Base-by-base conservation (phyloP, 768 basidiomycete species). In the Pulveroboletus sp. region DNA sequence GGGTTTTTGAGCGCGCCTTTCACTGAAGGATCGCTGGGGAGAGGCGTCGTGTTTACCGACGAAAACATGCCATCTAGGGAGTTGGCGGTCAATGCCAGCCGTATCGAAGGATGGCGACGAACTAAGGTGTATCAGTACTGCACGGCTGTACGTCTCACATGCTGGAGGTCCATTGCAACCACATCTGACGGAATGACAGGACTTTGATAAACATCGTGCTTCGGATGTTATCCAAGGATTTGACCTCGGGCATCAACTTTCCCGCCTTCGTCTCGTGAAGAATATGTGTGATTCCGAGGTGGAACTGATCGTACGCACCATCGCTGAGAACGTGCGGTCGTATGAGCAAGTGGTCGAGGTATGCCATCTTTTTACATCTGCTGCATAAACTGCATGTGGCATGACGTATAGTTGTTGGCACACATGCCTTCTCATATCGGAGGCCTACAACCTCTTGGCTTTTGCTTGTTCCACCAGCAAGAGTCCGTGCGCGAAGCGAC, bases 271-370 rank as follows among this genome's bases (percentile, higher is more conserved):
- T 14, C 75, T 84, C 56, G 80, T 79, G 16, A 90, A 83, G 64
- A 78, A 74, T 45, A 73, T 98, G 68, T 60, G 79, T 1, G 87
- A 92, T 53, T 60, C 73, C 1, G 96, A 98, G 68, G 82, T 80
- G 0, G 76, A 83, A 53, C 58, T 81, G 31, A 93, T 98, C 46
- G 82, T 88, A 71, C 78, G 80, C 29, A 78, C 81, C 6, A 69
- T 99, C 10, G 80, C 82, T 1, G 82, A 86, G 29, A 80, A 79
- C 43, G 76, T 91, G 38, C 82, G 78, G 59, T 77, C 80, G 0
- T 96, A 97, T 59, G 92, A 94, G 44, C 90, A 95, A 65, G 85
- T 91, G 13, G 78, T 89, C 2, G 93, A 97, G 78, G 95, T 93
- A 50, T 48, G 70, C 63, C 11, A 31, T 47, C 20, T 39, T 13